Base-by-base conservation (phyloP, 257 asterid genomes). In the Dorcoceras hygrometricum region DNA sequence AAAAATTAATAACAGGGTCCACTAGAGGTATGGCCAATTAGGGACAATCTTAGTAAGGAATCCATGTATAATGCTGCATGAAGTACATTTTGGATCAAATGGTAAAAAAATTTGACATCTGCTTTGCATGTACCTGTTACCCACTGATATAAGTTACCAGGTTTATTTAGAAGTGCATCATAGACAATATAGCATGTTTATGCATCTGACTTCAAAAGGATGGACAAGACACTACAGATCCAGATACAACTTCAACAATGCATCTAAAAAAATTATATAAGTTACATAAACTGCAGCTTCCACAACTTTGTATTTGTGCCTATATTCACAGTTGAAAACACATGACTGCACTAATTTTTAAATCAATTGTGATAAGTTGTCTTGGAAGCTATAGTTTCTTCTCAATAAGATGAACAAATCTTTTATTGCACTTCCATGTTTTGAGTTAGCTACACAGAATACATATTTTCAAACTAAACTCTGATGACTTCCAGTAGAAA, bases 401-500 rank as follows among this genome's bases (percentile, higher is more conserved):
- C 59, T 24, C 34, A 25, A 12, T 23, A n/a, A 65, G 27, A 66
- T 1, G 71, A 63, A 56, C 43, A 34, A 70, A 65, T 51, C 11
- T 62, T 19, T 3, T 2, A 54, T 19, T 4, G 53, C 8, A 62
- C 50, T 28, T 46, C 50, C 59, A 34, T 34, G 43, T 8, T 34
- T 34, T 34, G 6, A 3, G 50, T 12, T 39, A 26, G 72, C 54
- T 43, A 46, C 36, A 57, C 14, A 19, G 68, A 24, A 69, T 61
- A 27, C 16, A 12, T 39, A 31, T 65, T 48, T 46, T 12, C 74
- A 71, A 53, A 43, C 55, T 4, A 32, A 10, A 36, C n/a, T 75
- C 16, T 39, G 63, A 56, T 19, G 5, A 32, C 9, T 55, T 23
- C 28, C 14, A 65, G n/a, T 62, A 62, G 22, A 54, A 77, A 78